phyloP scores from a whole-genome alignment of 2,329 filamentous ascomycete species.

The Sphaerulina musiva region DNA sequence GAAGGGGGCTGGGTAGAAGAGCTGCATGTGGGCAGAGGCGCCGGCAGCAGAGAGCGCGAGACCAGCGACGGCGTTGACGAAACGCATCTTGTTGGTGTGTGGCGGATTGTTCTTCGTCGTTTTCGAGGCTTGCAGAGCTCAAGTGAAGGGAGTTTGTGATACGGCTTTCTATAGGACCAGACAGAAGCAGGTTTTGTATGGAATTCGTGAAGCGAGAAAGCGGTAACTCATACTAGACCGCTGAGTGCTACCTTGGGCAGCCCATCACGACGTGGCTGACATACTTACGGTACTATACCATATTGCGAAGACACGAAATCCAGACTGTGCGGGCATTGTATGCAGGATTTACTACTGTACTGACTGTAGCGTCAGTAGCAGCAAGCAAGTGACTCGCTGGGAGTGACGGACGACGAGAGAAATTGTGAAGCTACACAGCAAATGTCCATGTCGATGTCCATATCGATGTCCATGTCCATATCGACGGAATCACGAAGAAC shows the following conservation, averaged over 20 bases:
- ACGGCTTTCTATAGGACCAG: not conserved
- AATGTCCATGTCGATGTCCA: no score
- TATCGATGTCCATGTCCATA: no score
- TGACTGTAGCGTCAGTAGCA: no score
- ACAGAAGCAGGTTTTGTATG: not conserved
- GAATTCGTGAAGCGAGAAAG: not conserved
- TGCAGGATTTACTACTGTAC: no score
- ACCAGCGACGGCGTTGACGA: conserved; percentile 5
- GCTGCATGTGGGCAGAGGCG: conserved; percentile 27
- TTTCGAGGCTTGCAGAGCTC: not conserved
- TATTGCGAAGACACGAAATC: no score
- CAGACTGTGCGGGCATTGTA: no score
- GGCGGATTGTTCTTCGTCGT: not conserved
- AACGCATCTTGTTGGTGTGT: conserved; percentile 10
- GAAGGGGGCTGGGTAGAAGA: conserved; percentile 40
- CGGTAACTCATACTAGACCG: not conserved
- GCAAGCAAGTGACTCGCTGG: no score
- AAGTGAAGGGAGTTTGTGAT: not conserved
- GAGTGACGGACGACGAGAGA: no score
- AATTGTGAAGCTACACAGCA: no score
- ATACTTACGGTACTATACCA: not conserved
- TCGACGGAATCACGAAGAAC: no score
- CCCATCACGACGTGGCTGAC: not conserved
- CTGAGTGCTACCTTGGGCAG: not conserved
- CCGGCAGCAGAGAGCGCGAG: conserved; percentile 3